Conservation (phyloP, 441 rosid genomes). For the Flueggea neowawraea region DNA sequence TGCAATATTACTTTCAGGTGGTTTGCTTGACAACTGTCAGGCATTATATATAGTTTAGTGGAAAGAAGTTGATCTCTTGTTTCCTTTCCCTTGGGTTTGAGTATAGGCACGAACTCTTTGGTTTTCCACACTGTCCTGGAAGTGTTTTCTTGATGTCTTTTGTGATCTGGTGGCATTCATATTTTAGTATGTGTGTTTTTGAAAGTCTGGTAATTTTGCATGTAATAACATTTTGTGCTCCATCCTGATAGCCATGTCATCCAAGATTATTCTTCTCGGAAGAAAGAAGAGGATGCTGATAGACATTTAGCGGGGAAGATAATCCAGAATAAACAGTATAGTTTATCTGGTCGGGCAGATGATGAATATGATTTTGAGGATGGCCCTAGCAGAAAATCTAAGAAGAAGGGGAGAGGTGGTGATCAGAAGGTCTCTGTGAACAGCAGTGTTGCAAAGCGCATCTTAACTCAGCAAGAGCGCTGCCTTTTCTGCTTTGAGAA, state of each 20-base stretch:
- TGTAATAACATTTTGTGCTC: not conserved
- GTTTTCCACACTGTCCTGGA: too few species aligned
- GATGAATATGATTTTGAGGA: slow-evolving; percentile 91
- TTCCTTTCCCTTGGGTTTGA: not conserved
- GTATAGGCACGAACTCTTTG: too few species aligned
- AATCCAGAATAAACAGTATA: slow-evolving; percentile 61
- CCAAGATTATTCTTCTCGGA: slow-evolving; percentile 37
- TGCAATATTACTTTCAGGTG: not conserved
- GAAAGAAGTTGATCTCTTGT: too few species aligned
- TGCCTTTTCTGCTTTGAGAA: slow-evolving; percentile 93
- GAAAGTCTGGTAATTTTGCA: not conserved
- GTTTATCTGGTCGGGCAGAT: slow-evolving; percentile 69
- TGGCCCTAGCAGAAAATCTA: slow-evolving; percentile 53
- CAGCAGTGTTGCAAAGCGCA: slow-evolving; percentile 39
- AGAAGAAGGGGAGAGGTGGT: slow-evolving; percentile 36
- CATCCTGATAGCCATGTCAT: slow-evolving; percentile 22
- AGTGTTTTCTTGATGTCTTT: too few species aligned
- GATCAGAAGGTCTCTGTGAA: slow-evolving; percentile 35
- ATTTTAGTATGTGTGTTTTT: not conserved
- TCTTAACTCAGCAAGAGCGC: slow-evolving; percentile 88
- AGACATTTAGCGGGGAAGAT: slow-evolving; percentile 66
- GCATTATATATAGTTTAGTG: too few species aligned
- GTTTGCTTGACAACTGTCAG: not conserved
- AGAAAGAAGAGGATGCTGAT: slow-evolving; percentile 70
- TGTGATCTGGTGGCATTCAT: slow-evolving; percentile 9